Base-by-base conservation (phyloP, 331 rosid species). In the Malus hybrid region DNA sequence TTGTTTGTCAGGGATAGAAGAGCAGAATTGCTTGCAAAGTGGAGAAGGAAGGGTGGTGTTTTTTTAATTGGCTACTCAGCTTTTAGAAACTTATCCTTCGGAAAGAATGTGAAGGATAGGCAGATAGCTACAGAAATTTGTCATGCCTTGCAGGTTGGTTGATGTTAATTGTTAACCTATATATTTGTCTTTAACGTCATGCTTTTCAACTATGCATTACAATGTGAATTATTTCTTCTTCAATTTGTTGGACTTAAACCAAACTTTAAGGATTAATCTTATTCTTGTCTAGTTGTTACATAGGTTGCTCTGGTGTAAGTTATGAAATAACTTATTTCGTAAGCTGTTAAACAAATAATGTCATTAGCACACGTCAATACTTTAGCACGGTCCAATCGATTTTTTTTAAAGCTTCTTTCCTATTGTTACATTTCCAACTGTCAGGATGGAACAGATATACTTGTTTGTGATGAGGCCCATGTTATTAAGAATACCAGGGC, bases 401-500 rank as follows among this genome's bases (percentile, higher is more conserved):
- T 52, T 73, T 22, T 50, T 55, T 54, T 39, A 14, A 34, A 8
- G 15, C 32, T 14, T 22, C 29, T 69, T 42, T 61, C 72, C 76
- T 76, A 66, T 39, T 74, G 65, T 76, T 76, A 64, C 74, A 73
- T 84, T 59, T 73, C 57, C 71, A 76, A 81, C 70, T 48, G 28
- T 79, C 85, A 94, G 99, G 96, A 92, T 48, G 99, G 99, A 75
- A 96, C 99, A 1, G 99, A 94, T 83, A 89, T 94, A 82, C 97
- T 94, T 79, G 96, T 94, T 60, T 94, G 99, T 86, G 99, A 94
- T 71, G 97, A 94, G 86, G 99, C 99, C 76, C 99, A 94, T 80
- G 84, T 94, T 80, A 94, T 92, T 71, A 92, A 92, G 87, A 94
- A 94, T 86, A 94, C 93, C 12, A 92, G 71, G 83, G 96, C 99